Base-by-base conservation (phyloP, 495 filamentous ascomycete genomes). In the Annulohypoxylon maeteangense region DNA sequence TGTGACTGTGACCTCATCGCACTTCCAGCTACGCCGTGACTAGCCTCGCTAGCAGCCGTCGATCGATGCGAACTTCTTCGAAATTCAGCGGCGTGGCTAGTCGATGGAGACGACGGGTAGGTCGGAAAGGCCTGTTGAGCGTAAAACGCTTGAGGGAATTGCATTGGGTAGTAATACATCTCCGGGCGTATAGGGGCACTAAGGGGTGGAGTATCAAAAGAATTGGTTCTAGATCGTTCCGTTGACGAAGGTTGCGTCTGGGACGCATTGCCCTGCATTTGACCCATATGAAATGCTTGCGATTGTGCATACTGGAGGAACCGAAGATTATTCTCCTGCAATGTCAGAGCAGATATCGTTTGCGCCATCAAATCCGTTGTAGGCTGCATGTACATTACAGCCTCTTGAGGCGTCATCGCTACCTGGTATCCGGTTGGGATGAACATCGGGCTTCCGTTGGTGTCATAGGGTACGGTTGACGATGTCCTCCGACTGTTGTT, bases 1-100 rank as follows among this genome's bases (percentile, higher is more conserved):
- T 87, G 86, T 29, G 86, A 88, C 72, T 88, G 86, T 53, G 86
- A 88, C 62, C 86, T 81, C 65, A 87, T 75, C 22, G 82, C 69
- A 61, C 83, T 84, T 42, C 78, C 82, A 51, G 79, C 78, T 62
- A 74, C 62, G 27, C 74, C 70, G 59, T 76, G 58, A 14, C 76
- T 79, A n/a, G 82, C 65, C 16, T 85, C 84, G 34, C 72, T 78
- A 10, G 77, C 71, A 6, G 76, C 72, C 5, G 78, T 68, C 7
- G 82, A 82, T 65, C 86, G 78, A 54, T 87, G 85, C 20, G 85
- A 79, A 67, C 80, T 83, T 32, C 86, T 78, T 72, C 86, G 79
- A 51, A 80, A 83, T 45, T 88, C 86, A 11, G 79, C 66, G 14
- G 72, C 71, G 7, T 80, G 62, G 12, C 78, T 75, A 32, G 79